phyloP scores from a whole-genome alignment of 2,329 filamentous ascomycete genomes.

The Orbilia javanica region DNA sequence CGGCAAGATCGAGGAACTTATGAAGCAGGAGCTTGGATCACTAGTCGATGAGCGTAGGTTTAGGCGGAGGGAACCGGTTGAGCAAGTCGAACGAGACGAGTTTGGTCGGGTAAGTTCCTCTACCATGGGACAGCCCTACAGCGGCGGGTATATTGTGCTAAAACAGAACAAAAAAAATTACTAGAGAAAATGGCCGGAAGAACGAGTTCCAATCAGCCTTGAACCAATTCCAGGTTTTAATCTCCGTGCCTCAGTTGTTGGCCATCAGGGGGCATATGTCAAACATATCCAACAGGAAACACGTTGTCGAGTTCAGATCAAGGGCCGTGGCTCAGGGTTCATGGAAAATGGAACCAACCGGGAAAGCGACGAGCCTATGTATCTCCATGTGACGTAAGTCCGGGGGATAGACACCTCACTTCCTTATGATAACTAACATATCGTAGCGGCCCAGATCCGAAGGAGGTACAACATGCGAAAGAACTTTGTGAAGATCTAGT shows the following conservation, averaged over 20 bases:
- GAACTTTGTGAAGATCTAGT: constrained; percentile 90
- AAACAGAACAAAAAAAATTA: too few relatives aligned
- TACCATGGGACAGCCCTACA: background rate
- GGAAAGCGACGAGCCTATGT: constrained; percentile 97
- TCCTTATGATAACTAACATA: background rate
- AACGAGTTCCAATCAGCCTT: constrained; percentile 89
- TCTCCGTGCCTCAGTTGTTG: constrained; percentile 93
- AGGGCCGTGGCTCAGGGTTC: constrained; percentile 94
- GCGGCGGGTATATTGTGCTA: constrained; percentile 50
- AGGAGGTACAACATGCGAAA: constrained; percentile 87
- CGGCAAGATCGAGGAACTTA: constrained; percentile 89
- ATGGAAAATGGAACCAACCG: constrained; percentile 87
- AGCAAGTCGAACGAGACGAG: constrained; percentile 88
- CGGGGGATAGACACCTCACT: background rate
- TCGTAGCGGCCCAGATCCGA: constrained; percentile 82
- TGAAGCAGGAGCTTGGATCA: constrained; percentile 95
- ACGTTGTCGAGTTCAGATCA: constrained; percentile 95
- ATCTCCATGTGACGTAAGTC: constrained; percentile 89
- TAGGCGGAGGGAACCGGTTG: constrained; percentile 80
- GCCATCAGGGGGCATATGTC: constrained; percentile 92
- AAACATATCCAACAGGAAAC: constrained; percentile 99
- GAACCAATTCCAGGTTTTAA: constrained; percentile 96
- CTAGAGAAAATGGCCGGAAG: constrained; percentile 98
- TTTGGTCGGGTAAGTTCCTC: constrained; percentile 79
- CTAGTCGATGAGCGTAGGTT: constrained; percentile 95